These are phyloP conservation scores for Backusella luteola DNA, from an alignment of 192 early-diverging fungal genomes.

Conservation along the genomic window DNA sequence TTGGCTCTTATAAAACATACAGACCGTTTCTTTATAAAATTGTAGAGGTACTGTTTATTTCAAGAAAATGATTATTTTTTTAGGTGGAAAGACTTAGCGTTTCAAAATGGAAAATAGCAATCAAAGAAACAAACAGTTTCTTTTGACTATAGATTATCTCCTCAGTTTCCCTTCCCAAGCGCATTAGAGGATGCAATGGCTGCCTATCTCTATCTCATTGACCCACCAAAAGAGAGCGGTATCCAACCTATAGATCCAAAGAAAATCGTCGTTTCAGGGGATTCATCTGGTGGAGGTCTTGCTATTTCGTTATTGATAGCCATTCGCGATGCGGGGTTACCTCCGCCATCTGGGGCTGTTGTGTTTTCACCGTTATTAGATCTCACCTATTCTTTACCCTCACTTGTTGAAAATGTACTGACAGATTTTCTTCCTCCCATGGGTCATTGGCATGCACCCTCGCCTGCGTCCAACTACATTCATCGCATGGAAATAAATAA, in stretches of 20 bases:
- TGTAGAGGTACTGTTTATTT: too few relatives aligned
- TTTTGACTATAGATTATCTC: constrained; percentile 78
- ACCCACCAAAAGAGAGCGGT: constrained; percentile 43
- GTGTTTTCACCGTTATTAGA: constrained; percentile 67
- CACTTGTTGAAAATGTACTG: constrained; percentile 19
- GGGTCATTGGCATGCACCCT: constrained; percentile 39
- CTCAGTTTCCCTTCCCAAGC: constrained; percentile 75
- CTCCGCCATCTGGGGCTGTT: constrained; percentile 50
- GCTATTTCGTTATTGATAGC: constrained; percentile 50
- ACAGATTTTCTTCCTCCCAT: constrained; percentile 45
- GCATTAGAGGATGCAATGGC: constrained; percentile 80
- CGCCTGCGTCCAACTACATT: constrained; percentile 27
- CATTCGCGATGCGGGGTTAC: constrained; percentile 54
- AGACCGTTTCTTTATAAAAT: constrained; percentile 42
- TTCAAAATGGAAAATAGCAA: constrained; percentile 8
- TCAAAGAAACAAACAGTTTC: constrained; percentile 12
- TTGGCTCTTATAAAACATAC: constrained; percentile 37
- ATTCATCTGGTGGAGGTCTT: constrained; percentile 68
- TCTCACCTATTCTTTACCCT: constrained; percentile 47
- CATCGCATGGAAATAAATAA: neutral
- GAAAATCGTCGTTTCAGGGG: constrained; percentile 63
- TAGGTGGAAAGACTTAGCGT: neutral
- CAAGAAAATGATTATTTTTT: neutral
- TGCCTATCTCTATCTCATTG: constrained; percentile 66
- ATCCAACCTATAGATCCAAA: constrained; percentile 44